Percentiles rank a stretch among this genome's conserved stretches.
These are phyloP conservation scores for Amaranthus tricolor DNA, from an alignment of 179 eudicot genomes.

Conservation along the genomic window DNA sequence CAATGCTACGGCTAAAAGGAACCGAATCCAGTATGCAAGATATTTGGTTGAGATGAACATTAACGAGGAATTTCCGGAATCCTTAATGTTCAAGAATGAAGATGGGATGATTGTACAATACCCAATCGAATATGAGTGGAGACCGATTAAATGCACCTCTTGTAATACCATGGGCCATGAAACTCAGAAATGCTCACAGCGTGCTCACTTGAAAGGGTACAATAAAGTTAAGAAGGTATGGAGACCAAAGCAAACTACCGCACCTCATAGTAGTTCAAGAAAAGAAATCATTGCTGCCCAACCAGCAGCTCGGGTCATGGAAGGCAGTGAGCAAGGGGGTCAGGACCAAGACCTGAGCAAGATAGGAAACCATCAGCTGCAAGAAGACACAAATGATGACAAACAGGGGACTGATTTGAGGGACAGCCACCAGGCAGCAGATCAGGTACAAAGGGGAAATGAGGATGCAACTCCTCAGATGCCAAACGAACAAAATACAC, in stretches of 20 bases:
- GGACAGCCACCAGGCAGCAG: no score
- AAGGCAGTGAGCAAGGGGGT: no score
- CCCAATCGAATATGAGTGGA: background rate
- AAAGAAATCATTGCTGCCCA: no score
- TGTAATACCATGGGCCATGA: background rate
- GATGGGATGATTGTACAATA: background rate
- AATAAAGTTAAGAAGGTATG: background rate
- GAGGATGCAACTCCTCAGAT: no score
- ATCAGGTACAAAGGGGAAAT: no score
- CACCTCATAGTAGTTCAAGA: background rate
- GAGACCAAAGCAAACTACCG: background rate
- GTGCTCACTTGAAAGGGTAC: background rate
- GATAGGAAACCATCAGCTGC: no score
- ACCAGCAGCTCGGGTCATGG: no score
- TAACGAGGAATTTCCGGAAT: background rate
- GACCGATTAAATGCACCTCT: background rate
- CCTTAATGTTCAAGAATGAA: background rate
- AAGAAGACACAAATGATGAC: no score
- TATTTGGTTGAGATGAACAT: background rate
- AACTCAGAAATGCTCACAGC: background rate
- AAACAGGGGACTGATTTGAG: no score
- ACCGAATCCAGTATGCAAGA: background rate
- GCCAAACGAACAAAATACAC: no score
- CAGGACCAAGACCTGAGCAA: no score
- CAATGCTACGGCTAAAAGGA: background rate